These are phyloP conservation scores for Strobilomyces echinocephalus DNA, from an alignment of 768 basidiomycete species.

Conservation along the genomic window DNA sequence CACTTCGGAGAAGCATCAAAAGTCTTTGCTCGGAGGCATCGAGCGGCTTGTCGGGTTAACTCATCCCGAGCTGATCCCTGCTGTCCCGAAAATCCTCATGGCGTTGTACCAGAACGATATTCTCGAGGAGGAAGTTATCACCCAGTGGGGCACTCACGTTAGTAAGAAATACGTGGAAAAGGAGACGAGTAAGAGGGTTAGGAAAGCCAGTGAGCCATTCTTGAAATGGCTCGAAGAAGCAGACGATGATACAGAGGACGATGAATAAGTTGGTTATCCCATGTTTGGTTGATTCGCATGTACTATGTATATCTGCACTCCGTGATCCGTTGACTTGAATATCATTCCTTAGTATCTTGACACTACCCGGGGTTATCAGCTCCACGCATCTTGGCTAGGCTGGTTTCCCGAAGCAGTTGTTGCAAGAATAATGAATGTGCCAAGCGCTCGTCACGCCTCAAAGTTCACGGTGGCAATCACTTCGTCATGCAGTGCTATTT, in stretches of 20 bases:
- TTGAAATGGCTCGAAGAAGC: slow-evolving; percentile 94
- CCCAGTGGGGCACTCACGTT: slow-evolving; percentile 93
- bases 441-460: no score
- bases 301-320: background rate
- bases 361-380: no score
- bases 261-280: slow-evolving; percentile 14
- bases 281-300: background rate
- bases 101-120: slow-evolving; percentile 87
- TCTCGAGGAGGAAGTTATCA: slow-evolving; percentile 85
- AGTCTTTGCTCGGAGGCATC: slow-evolving; percentile 87
- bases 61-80: slow-evolving; percentile 63
- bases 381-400: no score
- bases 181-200: slow-evolving; percentile 91
- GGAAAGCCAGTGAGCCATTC: slow-evolving; percentile 94
- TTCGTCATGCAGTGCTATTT: background rate
- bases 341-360: background rate
- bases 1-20: slow-evolving; percentile 92
- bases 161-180: slow-evolving; percentile 96
- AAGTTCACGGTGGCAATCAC: no score
- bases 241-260: slow-evolving; percentile 55
- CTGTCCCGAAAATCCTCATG: slow-evolving; percentile 92
- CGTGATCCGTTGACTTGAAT: slow-evolving; percentile 14
- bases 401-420: no score
- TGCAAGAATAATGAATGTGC: no score
- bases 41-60: slow-evolving; percentile 79